Base-by-base conservation (phyloP, 352 stramenopile genomes). In the Saprolegnia diclina region DNA sequence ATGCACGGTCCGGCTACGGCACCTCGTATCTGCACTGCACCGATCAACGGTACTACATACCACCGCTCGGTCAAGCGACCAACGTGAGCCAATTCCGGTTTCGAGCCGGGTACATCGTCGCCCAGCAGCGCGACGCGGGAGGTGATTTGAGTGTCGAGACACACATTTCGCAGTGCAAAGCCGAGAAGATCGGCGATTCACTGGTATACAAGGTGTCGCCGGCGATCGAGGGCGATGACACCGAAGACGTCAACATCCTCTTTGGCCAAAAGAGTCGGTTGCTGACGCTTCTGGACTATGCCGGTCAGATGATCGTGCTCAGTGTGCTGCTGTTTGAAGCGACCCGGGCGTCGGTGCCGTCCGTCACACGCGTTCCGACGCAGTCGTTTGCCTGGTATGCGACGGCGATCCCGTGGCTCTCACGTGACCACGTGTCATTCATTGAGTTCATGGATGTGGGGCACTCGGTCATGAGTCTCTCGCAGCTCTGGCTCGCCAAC, bases 21-120 rank as follows among this genome's bases (percentile, higher is more conserved):
- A 44, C 63, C 19, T 70, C 64, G 16, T 70, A 70, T 2, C 53
- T 70, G 10, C 52, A 73, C 48, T 71, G 66, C 48, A 59, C 66
- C 10, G 65, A 73, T 22, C 65, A 44, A 11, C 44, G 57, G 0
- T 54, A 71, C 19, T 65, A 38, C 7, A 56, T 56, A 24, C 44
- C 65, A 3, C 19, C 63, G n/a, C 24, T 67, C 46, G 1, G 37
- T 4, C 64, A 46, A 4, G 35, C 21, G 40, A 54, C 52, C 14
- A 71, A 71, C 48, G 35, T 35, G 1, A 44, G 65, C 10, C 48
- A 64, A 18, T 75, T 75, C 64, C 19, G 40, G 6, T 75, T 75
- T 44, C 65, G 66, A 18, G 53, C 71, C 3, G 65, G 62, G 59
- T 75, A 73, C 48, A 44, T 75, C 14, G 68, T 75, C 50, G 71